A percentile compares a stretch with the other conserved stretches of the same genome.
Evolutionary conservation across 148 eudicot genomes (phyloP).

Genomic region (Salicornia ramosissima): DNA sequence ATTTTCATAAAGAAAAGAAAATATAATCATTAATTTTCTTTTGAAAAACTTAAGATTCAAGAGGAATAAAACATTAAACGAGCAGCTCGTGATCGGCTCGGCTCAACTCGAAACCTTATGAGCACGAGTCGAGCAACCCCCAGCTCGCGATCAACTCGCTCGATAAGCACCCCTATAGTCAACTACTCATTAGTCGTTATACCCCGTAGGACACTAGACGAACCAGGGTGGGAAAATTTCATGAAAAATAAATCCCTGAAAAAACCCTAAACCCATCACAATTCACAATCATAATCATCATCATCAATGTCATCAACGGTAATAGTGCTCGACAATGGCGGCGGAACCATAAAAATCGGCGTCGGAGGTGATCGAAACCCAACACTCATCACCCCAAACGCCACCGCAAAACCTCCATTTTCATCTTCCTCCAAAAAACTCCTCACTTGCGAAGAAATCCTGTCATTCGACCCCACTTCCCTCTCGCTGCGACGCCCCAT

Average conservation of each 20-base stretch:
- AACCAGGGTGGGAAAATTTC: no score
- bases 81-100: no score
- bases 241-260: not conserved
- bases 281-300: not conserved
- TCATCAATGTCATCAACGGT: constrained; percentile 44
- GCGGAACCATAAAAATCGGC: constrained; percentile 73
- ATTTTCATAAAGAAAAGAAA: no score
- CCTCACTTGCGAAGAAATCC: constrained; percentile 50
- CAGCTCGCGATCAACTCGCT: no score
- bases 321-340: constrained; percentile 94
- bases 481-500: constrained; percentile 76
- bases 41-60: no score
- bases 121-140: no score
- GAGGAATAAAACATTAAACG: no score
- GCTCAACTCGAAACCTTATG: no score
- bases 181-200: no score
- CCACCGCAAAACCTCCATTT: constrained; percentile 53
- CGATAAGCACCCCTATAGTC: no score
- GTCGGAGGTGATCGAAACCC: constrained; percentile 84
- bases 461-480: constrained; percentile 66
- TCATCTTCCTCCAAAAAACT: constrained; percentile 47
- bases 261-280: not conserved
- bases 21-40: no score
- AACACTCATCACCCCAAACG: constrained; percentile 59
- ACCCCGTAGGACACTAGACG: no score